Base-by-base conservation (phyloP, 2,329 filamentous ascomycete species). In the Gaeumannomyces sp. region DNA sequence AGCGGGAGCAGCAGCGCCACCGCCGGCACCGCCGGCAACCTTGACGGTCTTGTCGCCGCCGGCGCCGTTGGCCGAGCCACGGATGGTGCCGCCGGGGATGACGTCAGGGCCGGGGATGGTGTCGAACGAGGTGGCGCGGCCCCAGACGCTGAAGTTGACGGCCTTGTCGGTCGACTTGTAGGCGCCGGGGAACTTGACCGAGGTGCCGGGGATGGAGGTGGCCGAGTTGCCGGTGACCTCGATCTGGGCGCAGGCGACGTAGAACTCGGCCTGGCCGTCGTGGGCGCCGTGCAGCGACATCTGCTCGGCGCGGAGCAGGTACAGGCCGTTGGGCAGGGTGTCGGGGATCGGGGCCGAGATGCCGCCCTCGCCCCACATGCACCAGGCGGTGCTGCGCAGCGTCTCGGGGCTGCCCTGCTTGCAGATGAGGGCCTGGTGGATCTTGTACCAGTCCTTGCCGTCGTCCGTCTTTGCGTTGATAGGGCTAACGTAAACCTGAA, bases 301-400 rank as follows among this genome's bases (percentile, higher is more conserved):
- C 33, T 75, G 75, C 69, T 81, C 79, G 28, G 78, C 77, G 45
- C 79, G 73, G 27, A 81, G 70, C n/a, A 81, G 73, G 66, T 81
- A 73, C 64, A 72, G 71, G 61, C 72, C 72, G 31, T 68, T 61
- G 2, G 69, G 68, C 8, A 73, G 61, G 56, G 68, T 66, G 2
- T 62, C 60, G 58, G 71, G 70, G 50, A 73, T 70, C 59, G 66
- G 61, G 62, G 74, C 70, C 65, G 72, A 66, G 71, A 75, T 73
- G 25, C 67, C 66, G 6, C 73, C 73, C 4, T 86, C 89, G 2
- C 27, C 60, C 33, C 33, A 62, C 35, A 38, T 62, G 60, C 60
- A 62, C 60, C 60, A 62, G 38, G 60, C 60, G 60, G 38, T 35
- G 60, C n/a, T 29, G 33, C 60, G 33, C n/a, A 62, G 27, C 11